Base-by-base conservation (phyloP, 2,329 filamentous ascomycete genomes). In the Penicillium sp. region DNA sequence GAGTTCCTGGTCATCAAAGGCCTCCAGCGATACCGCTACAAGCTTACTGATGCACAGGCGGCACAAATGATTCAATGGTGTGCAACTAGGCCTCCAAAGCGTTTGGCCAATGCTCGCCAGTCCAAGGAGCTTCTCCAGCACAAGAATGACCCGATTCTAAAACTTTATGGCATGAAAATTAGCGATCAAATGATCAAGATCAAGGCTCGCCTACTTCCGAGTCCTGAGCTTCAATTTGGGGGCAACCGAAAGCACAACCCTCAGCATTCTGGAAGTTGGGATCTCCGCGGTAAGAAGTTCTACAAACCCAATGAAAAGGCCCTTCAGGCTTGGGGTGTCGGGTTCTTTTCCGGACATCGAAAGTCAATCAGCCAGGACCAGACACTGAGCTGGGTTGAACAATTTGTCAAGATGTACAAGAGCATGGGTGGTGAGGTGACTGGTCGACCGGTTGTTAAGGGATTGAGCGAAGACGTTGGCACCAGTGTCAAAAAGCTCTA, bases 11-110 rank as follows among this genome's bases (percentile, higher is more conserved):
- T 70, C 13, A 77, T 87, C 59, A 73, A 80, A 42, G 70, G 75
- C 4, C 82, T 86, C 37, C 83, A 87, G 71, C 81, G 82, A 2
- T 87, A 84, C 66, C 77, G 76, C 3, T 81, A 75, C 70, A 88
- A 87, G 73, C 71, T 87, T 47, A 81, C 81, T 50, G 84, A 86
- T 54, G 68, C 69, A 0, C 81, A 96, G 77, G 97, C 93, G 0
- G 79, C 88, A 0, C 77, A 83, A 6, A 99, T 99, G 94, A 97
- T 99, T 78, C 93, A 89, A 73, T 91, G 93, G 67, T 93, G 93
- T 0, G 93, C 96, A 5, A 91, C 89, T 6, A 83, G 88, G 1
- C 94, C 94, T 0, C 71, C 73, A 0, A 72, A 86, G 31, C 89
- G 94, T n/a, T 84, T 85, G 63, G 66, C 72, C 0, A 85, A 89